These are phyloP conservation scores for Yarrowia sp. DNA, from an alignment of 805 yeast species.

Conservation along the genomic window DNA sequence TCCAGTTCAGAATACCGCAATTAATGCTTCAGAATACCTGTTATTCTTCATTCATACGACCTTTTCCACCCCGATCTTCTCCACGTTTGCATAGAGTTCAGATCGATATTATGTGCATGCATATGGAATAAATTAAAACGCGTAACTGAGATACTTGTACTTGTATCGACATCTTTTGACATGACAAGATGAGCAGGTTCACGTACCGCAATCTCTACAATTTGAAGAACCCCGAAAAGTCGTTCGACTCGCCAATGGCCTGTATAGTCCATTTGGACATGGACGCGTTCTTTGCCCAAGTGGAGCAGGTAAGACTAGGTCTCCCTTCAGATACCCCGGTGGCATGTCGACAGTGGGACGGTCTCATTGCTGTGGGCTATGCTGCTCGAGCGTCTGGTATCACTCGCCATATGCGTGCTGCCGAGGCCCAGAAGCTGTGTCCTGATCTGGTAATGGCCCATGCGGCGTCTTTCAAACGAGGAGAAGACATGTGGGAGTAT, in stretches of 20 bases:
- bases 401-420: constrained; percentile 73
- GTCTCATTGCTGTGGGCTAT: constrained; percentile 80
- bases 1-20: neutral
- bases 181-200: constrained; percentile 39
- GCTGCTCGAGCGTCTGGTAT: constrained; percentile 89
- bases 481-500: constrained; percentile 84
- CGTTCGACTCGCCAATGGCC: constrained; percentile 73
- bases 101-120: constrained; percentile 12
- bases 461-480: constrained; percentile 91
- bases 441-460: constrained; percentile 81
- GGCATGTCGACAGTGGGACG: constrained; percentile 92
- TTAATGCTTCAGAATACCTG: too few species aligned
- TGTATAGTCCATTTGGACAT: constrained; percentile 86
- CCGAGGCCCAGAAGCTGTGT: constrained; percentile 75
- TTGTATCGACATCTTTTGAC: neutral
- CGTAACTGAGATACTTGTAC: neutral
- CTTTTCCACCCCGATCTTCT: neutral
- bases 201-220: constrained; percentile 42
- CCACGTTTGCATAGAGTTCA: neutral
- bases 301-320: constrained; percentile 78
- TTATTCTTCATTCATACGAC: neutral
- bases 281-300: constrained; percentile 96
- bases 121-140: constrained; percentile 18
- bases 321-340: constrained; percentile 75
- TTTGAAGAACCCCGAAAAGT: constrained; percentile 44